Evolutionary conservation across 164 flowering plant species (phyloP).

Genomic region (Taxillus chinensis): DNA sequence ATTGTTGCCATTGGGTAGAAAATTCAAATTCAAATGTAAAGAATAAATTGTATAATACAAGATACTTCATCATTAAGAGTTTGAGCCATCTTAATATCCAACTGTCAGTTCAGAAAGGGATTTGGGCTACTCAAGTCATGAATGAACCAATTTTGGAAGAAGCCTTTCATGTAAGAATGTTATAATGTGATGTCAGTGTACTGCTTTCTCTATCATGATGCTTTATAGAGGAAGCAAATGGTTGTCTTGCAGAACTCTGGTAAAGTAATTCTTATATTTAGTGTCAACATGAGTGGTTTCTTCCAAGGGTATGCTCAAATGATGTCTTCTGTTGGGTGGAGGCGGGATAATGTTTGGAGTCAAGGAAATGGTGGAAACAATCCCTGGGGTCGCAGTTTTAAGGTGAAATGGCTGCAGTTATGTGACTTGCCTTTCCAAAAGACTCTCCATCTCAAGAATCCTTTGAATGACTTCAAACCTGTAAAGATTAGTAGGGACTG

Average conservation of each 20-base stretch:
- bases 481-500: conserved; percentile 94
- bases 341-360: conserved; percentile 79
- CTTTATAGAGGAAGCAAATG: conserved; percentile 15
- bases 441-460: conserved; percentile 88
- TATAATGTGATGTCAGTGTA: conserved; percentile 4
- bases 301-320: conserved; percentile 97
- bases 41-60: conserved; percentile 31
- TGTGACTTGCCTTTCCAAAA: conserved; percentile 70
- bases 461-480: conserved; percentile 82
- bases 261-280: conserved; percentile 78
- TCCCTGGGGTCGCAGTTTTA: conserved; percentile 88
- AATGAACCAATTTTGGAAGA: conserved; percentile 87
- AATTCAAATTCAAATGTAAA: conserved; percentile 19
- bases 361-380: conserved; percentile 52
- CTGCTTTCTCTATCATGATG: conserved; percentile 11
- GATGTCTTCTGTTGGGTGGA: conserved; percentile 88
- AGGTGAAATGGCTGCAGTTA: conserved; percentile 74
- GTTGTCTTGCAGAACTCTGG: conserved; percentile 67
- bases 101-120: conserved; percentile 70
- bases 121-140: conserved; percentile 97
- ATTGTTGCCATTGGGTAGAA: conserved; percentile 14
- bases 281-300: conserved; percentile 95
- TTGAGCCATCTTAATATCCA: conserved; percentile 73
- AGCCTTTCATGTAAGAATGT: conserved; percentile 69
- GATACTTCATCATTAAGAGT: conserved; percentile 89